Percentiles rank a stretch among this genome's conserved stretches.
phyloP scores from a whole-genome alignment of 1,284 basidiomycete genomes.

The Ganoderma lucidum region DNA sequence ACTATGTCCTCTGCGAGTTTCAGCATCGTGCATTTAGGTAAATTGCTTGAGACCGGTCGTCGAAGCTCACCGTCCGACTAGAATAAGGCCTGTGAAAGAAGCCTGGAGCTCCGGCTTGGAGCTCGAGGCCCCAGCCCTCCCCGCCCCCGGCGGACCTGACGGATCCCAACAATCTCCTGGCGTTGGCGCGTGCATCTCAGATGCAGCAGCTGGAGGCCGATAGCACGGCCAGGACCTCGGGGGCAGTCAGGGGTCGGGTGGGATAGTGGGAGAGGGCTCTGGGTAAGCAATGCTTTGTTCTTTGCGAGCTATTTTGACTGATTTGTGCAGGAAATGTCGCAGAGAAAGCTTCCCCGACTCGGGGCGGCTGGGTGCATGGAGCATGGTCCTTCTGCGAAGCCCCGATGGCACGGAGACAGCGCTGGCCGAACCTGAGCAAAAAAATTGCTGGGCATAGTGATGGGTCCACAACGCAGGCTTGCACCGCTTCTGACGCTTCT shows the following conservation, averaged over 20 bases:
- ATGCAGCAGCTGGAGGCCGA: conserved; percentile 15
- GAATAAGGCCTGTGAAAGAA: conserved; percentile 22
- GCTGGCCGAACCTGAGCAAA: conserved; percentile 14
- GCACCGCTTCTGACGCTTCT: conserved; percentile 29
- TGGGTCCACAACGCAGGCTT: conserved; percentile 18
- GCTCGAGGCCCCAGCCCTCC: conserved; percentile 9
- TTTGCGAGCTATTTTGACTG: conserved; percentile 30
- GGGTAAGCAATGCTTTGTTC: conserved; percentile 25
- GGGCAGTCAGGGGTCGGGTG: conserved; percentile 17
- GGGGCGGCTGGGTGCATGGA: conserved; percentile 7
- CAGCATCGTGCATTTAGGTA: conserved; percentile 14
- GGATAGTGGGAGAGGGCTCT: conserved; percentile 1
- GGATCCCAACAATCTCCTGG: conserved; percentile 33
- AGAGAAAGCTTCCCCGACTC: conserved; percentile 17
- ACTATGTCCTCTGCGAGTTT: conserved; percentile 3
- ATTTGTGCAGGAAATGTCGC: conserved; percentile 22
- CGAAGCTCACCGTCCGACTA: conserved; percentile 16
- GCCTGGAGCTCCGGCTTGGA: conserved; percentile 20
- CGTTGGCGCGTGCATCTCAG: conserved; percentile 21
- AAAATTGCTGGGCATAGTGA: conserved; percentile 10
- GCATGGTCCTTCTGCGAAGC: background rate
- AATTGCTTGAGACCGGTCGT: conserved; percentile 20
- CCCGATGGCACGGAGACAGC: conserved; percentile 13
- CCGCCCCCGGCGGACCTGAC: conserved; percentile 19
- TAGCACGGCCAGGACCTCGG: conserved; percentile 26